Evolutionary conservation across 1,284 basidiomycete genomes (phyloP).

Genomic region (Sporisorium sorghi): DNA sequence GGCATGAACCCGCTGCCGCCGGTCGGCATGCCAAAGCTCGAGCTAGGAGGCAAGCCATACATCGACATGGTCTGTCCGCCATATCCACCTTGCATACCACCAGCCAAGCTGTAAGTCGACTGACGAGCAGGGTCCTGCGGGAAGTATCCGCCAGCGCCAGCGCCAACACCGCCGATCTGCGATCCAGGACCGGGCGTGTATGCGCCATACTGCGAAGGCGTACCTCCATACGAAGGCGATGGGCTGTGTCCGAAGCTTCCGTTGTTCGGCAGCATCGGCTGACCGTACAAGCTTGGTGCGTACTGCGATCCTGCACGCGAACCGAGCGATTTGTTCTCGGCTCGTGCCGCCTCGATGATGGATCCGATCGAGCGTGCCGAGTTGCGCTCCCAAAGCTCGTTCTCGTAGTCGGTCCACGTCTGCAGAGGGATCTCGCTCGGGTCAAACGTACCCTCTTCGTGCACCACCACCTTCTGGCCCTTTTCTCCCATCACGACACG

Average conservation of each 20-base stretch:
- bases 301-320: slow-evolving; percentile 58
- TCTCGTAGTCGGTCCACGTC: slow-evolving; percentile 87
- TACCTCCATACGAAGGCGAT: slow-evolving; percentile 44
- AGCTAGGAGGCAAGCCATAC: slow-evolving; percentile 45
- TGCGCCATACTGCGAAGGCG: slow-evolving; percentile 42
- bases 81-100: no score
- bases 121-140: slow-evolving; percentile 49
- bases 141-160: slow-evolving; percentile 44
- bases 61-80: slow-evolving; percentile 59
- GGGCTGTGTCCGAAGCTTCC: slow-evolving; percentile 56
- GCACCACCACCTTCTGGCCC: slow-evolving; percentile 85
- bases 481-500: slow-evolving; percentile 92
- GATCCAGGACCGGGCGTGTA: slow-evolving; percentile 30
- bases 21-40: slow-evolving; percentile 36
- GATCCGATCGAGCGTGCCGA: slow-evolving; percentile 57
- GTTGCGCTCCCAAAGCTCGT: slow-evolving; percentile 58
- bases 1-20: slow-evolving; percentile 47
- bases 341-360: slow-evolving; percentile 56
- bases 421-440: slow-evolving; percentile 95
- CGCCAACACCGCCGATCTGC: slow-evolving; percentile 24
- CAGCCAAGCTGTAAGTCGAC: slow-evolving; percentile 54
- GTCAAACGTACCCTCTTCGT: slow-evolving; percentile 95
- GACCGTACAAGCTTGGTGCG: slow-evolving; percentile 55
- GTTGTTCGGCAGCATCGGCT: slow-evolving; percentile 41
- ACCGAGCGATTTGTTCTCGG: slow-evolving; percentile 53